These are phyloP conservation scores for Gonapodya sp. DNA, from an alignment of 192 early-diverging fungal species.

Conservation along the genomic window DNA sequence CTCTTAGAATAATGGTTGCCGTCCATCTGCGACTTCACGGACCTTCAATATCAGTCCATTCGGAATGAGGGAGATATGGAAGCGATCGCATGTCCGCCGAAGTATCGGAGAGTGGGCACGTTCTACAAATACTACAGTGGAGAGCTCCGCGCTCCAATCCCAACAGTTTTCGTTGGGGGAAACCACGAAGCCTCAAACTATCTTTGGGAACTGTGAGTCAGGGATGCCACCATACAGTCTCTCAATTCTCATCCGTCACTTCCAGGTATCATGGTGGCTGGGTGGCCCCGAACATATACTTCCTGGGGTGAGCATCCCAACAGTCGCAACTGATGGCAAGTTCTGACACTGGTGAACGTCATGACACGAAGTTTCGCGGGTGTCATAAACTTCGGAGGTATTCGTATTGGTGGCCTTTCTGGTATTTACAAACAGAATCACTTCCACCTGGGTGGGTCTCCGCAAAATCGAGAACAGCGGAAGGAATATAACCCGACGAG, in stretches of 20 bases:
- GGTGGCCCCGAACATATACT: constrained; percentile 11
- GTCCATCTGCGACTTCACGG: not conserved
- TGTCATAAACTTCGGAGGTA: constrained; percentile 75
- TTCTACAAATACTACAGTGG: constrained; percentile 96
- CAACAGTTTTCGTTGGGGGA: constrained; percentile 94
- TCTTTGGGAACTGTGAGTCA: constrained; percentile 79
- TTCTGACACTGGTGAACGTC: constrained; percentile 19
- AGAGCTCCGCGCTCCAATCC: constrained; percentile 61
- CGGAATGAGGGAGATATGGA: constrained; percentile 76
- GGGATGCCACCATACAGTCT: not conserved
- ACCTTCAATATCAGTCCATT: constrained; percentile 43
- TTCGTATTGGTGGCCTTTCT: constrained; percentile 87
- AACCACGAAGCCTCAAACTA: constrained; percentile 97
- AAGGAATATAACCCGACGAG: not conserved
- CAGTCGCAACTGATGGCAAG: too few species aligned
- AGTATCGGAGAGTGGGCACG: constrained; percentile 69
- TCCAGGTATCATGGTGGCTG: constrained; percentile 12
- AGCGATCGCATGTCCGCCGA: constrained; percentile 72
- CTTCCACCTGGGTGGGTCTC: constrained; percentile 26
- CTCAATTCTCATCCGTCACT: not conserved
- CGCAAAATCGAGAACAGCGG: too few species aligned
- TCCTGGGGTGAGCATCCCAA: not conserved
- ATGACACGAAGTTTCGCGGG: constrained; percentile 79
- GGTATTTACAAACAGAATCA: constrained; percentile 70
- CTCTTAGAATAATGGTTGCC: not conserved